Base-by-base conservation (phyloP, 331 rosid genomes). In the Cucumis variabilis region DNA sequence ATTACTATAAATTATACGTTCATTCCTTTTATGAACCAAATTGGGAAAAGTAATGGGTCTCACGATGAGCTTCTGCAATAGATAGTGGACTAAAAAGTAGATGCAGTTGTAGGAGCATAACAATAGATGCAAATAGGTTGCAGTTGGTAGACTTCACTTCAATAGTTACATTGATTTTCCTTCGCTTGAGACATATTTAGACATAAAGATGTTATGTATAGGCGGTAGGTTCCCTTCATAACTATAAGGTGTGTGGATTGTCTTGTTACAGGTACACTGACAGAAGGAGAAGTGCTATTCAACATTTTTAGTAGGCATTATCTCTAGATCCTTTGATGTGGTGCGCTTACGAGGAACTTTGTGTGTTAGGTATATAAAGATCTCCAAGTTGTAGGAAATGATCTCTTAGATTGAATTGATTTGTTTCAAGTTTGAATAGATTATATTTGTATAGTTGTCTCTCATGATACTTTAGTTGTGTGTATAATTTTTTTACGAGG, bases 331-430 rank as follows among this genome's bases (percentile, higher is more conserved):
- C 99, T 72, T 89, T 94, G 82, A 92, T 97, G 97, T 97, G 99
- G 99, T 92, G 91, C 80, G 99, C 99, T 41, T 97, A 91, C 76
- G 99, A 94, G 69, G 99, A 96, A 90, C 95, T 97, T 73, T 97
- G 99, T 87, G 84, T 93, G 88, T 91, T 97, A 96, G 99, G 99
- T 97, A 69, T 72, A 96, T 91, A 87, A 86, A 86, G 58, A 63
- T 85, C 41, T 79, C 46, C 82, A 62, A 41, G 74, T 83, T 83
- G 60, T 83, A 23, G 75, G 41, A 65, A 63, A 14, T 37, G 16
- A 37, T 41, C 62, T 41, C 60, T 41, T 16, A 13, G 11, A 37
- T 14, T 23, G 33, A 65, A 41, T n/a, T 83, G 41, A 65, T 65
- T 41, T 37, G 72, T 30, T 46, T 33, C 33, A 51, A 78, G 44